Percentiles rank a stretch among this genome's conserved stretches.
phyloP scores from a whole-genome alignment of 2,329 filamentous ascomycete species.

The Cytospora mali region DNA sequence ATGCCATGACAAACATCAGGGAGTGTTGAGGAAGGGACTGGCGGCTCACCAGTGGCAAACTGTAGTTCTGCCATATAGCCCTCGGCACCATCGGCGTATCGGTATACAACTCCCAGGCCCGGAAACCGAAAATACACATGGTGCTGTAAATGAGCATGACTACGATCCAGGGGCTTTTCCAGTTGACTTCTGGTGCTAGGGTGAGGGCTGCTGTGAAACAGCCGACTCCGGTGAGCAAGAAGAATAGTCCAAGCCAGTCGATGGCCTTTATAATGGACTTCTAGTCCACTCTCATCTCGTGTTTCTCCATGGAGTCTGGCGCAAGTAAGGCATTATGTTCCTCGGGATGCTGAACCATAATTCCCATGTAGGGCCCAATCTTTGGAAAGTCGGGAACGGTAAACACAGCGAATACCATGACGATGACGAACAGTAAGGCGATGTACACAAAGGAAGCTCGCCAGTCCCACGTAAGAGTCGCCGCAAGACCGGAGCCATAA shows the following conservation, averaged over 20 bases:
- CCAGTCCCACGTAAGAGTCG: conserved; percentile 33
- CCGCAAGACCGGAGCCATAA: conserved; percentile 37
- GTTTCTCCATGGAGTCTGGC: conserved; percentile 28
- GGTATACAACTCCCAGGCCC: conserved; percentile 38
- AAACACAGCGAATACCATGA: conserved; percentile 34
- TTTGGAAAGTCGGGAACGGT: conserved; percentile 35
- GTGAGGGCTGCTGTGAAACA: conserved; percentile 38
- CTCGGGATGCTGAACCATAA: conserved; percentile 21
- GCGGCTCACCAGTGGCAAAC: conserved; percentile 5
- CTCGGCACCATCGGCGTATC: conserved; percentile 38
- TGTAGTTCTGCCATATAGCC: conserved; percentile 34
- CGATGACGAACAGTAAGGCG: conserved; percentile 34
- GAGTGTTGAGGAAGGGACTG: background rate
- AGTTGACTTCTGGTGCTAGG: conserved; percentile 38
- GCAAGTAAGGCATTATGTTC: conserved; percentile 14
- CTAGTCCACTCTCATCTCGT: conserved; percentile 29
- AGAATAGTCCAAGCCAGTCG: conserved; percentile 37
- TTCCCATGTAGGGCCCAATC: background rate
- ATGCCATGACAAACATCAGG: background rate
- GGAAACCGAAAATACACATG: conserved; percentile 37
- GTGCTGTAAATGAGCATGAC: conserved; percentile 36
- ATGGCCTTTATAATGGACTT: conserved; percentile 32
- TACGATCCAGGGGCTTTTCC: conserved; percentile 40
- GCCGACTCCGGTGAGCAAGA: conserved; percentile 36
- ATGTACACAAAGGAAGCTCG: conserved; percentile 38